Evolutionary conservation across 2,329 filamentous ascomycete genomes (phyloP).

Genomic region (Microdochium trichocladiopsis): DNA sequence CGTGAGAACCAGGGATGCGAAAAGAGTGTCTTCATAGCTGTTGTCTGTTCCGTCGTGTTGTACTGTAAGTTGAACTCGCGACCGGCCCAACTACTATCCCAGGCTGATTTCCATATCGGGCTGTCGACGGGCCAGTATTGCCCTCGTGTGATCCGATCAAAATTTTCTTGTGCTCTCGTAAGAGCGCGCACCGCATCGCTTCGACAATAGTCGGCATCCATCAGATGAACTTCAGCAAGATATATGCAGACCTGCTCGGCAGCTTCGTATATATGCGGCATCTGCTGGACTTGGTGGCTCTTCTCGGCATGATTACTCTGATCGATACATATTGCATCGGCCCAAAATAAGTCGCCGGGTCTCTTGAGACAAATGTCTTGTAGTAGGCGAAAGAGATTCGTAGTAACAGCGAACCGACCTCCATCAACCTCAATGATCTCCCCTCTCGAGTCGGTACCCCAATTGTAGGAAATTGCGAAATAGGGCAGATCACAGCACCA

Average conservation of each 20-base stretch:
- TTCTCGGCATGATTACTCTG: slow-evolving; percentile 4
- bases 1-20: background rate
- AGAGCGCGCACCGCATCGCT: background rate
- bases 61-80: background rate
- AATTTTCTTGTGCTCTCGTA: background rate
- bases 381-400: background rate
- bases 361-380: background rate
- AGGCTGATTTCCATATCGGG: background rate
- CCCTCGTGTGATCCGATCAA: background rate
- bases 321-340: slow-evolving; percentile 5
- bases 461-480: background rate
- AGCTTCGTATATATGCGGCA: slow-evolving; percentile 2
- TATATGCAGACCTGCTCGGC: background rate
- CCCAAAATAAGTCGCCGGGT: background rate
- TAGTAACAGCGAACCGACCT: background rate
- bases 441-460: background rate
- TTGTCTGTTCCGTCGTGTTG: background rate
- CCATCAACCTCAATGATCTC: background rate
- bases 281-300: slow-evolving; percentile 2
- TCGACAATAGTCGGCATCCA: background rate
- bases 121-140: background rate
- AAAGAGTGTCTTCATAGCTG: background rate
- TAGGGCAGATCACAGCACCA: too few relatives aligned
- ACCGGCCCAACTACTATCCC: background rate
- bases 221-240: background rate